Percentiles rank a stretch among this genome's conserved stretches.
Evolutionary conservation across 345 rosid genomes (phyloP).

Genomic region (Gossypium stocksii): DNA sequence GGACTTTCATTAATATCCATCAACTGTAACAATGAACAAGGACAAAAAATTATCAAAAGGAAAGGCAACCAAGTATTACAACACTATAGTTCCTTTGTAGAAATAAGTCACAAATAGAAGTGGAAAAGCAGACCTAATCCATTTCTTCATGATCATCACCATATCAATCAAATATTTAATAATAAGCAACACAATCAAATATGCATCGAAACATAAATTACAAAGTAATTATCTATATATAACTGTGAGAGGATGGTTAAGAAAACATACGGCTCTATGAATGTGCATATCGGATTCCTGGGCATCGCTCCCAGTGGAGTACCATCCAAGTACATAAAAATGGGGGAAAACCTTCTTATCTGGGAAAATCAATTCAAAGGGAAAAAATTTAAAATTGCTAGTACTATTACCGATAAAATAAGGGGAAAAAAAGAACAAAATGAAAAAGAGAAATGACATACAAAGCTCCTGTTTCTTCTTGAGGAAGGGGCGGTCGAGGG

Average conservation of each 20-base stretch:
- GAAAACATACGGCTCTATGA: constrained; percentile 75
- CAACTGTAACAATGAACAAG: constrained; percentile 47
- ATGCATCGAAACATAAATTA: background rate
- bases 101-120: background rate
- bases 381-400: background rate
- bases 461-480: constrained; percentile 98
- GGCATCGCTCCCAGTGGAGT: constrained; percentile 87
- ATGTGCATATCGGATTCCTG: constrained; percentile 88
- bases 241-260: background rate
- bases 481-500: constrained; percentile 85
- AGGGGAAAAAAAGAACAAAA: background rate
- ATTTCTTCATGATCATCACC: background rate
- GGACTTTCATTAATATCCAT: constrained; percentile 97
- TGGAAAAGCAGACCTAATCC: background rate
- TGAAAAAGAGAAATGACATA: constrained; percentile 22
- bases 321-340: constrained; percentile 95
- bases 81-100: background rate
- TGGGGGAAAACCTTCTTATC: constrained; percentile 94
- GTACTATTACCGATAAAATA: background rate
- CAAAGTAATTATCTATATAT: background rate
- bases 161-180: background rate
- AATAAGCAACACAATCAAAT: background rate
- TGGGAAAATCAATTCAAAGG: constrained; percentile 16
- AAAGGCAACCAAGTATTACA: background rate
- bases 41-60: background rate